These are phyloP conservation scores for Solioccasus polychromus DNA, from an alignment of 768 basidiomycete species.

Conservation along the genomic window DNA sequence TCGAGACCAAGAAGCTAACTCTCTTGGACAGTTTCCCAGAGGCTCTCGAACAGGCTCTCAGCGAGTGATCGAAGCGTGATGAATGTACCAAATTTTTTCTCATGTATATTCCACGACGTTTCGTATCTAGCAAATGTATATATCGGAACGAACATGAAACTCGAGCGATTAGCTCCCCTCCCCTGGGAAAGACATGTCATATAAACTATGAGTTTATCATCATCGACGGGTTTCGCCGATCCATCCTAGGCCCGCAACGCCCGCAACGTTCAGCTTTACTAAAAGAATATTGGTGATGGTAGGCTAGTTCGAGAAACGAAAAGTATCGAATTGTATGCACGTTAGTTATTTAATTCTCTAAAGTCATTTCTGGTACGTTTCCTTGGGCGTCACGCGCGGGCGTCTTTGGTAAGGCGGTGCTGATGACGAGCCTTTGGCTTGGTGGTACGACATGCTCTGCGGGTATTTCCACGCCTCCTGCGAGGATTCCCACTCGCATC, in stretches of 20 bases:
- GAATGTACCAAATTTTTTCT: not conserved
- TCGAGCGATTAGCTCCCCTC: too few species aligned
- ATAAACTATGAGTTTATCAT: too few species aligned
- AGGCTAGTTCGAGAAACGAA: too few species aligned
- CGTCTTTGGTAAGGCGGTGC: conserved; percentile 9
- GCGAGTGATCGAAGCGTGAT: not conserved
- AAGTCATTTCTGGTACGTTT: not conserved
- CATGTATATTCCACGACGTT: conserved; percentile 1
- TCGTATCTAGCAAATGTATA: not conserved
- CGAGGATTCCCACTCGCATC: conserved; percentile 71
- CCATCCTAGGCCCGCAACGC: too few species aligned
- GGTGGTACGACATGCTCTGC: conserved; percentile 44
- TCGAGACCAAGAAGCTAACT: conserved; percentile 23
- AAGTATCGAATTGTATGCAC: too few species aligned
- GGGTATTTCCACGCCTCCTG: conserved; percentile 58
- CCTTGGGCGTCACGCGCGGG: not conserved
- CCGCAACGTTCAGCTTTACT: too few species aligned
- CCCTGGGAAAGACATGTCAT: too few species aligned
- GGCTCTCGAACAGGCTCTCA: conserved; percentile 28
- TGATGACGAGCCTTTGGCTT: conserved; percentile 39
- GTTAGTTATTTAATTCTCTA: too few species aligned
- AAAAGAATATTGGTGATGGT: too few species aligned
- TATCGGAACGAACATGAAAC: conserved; percentile 7
- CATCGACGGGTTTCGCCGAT: too few species aligned
- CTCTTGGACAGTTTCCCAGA: conserved; percentile 28